A percentile compares a stretch with the other conserved stretches of the same genome.
Conservation (phyloP, 768 basidiomycete species). For the Trametes cinnabarina region DNA sequence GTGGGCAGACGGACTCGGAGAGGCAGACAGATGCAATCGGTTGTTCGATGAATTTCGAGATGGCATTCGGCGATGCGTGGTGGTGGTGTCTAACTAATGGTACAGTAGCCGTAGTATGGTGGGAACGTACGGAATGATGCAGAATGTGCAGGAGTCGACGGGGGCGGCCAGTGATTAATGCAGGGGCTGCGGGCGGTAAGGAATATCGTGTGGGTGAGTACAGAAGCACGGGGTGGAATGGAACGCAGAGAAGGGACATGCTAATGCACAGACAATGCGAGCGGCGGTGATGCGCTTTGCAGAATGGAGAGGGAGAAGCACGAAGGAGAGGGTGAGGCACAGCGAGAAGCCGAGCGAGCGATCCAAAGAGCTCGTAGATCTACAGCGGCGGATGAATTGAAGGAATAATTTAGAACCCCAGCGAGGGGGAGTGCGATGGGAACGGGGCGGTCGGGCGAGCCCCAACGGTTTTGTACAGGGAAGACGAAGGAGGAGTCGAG, state of each 20-base stretch:
- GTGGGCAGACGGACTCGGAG: no score
- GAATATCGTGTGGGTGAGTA: slow-evolving; percentile 7
- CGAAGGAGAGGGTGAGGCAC: not conserved
- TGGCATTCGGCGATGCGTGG: not conserved
- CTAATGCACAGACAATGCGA: not conserved
- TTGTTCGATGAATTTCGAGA: not conserved
- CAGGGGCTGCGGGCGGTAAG: slow-evolving; percentile 8
- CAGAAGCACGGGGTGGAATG: not conserved
- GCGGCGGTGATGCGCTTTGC: not conserved
- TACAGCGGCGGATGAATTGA: slow-evolving; percentile 5
- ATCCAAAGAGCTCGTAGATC: slow-evolving; percentile 2
- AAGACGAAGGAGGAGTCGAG: not conserved
- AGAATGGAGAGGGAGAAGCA: not conserved
- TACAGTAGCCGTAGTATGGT: slow-evolving; percentile 8
- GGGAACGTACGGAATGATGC: not conserved
- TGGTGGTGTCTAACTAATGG: not conserved
- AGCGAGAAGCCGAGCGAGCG: not conserved
- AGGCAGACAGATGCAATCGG: not conserved
- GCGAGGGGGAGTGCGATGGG: not conserved
- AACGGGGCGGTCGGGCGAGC: not conserved
- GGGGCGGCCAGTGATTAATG: slow-evolving; percentile 7
- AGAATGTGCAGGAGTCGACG: not conserved
- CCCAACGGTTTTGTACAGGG: slow-evolving; percentile 15
- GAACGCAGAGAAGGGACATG: not conserved
- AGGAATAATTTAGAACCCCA: slow-evolving; percentile 6